Conservation (phyloP, 257 asterid species). For the Rubia yunnanensis region DNA sequence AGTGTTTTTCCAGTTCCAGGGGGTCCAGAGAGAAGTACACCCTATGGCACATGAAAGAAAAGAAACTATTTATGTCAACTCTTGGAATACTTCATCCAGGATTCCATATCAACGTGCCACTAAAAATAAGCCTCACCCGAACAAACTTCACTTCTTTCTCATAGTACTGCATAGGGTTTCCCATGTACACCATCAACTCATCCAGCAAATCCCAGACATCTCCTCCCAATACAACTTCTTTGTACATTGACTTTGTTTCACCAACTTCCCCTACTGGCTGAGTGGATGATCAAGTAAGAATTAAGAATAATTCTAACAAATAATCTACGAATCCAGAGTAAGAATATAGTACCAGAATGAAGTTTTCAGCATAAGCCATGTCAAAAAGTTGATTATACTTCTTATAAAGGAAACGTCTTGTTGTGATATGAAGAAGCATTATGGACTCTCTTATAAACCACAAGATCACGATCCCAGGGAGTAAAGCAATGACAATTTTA, state of each 20-base stretch:
- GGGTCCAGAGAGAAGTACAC: constrained; percentile 96
- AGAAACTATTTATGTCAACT: constrained; percentile 9
- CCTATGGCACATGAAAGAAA: constrained; percentile 40
- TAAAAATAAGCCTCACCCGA: constrained; percentile 47
- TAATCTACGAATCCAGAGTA: constrained; percentile 2
- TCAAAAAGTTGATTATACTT: constrained; percentile 80
- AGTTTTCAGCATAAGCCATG: constrained; percentile 91
- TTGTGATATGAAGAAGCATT: constrained; percentile 69
- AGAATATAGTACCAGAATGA: constrained; percentile 60
- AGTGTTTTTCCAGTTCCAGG: constrained; percentile 99
- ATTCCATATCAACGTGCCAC: constrained; percentile 13
- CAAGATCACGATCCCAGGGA: constrained; percentile 81
- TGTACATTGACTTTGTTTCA: constrained; percentile 81
- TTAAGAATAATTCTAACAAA: constrained; percentile 8
- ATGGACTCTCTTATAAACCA: constrained; percentile 87
- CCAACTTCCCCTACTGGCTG: constrained; percentile 93
- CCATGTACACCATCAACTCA: constrained; percentile 92
- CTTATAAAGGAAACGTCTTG: constrained; percentile 69
- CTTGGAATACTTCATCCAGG: constrained; percentile 10
- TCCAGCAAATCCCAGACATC: constrained; percentile 99
- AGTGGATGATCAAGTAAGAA: constrained; percentile 25
- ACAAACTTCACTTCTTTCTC: constrained; percentile 91
- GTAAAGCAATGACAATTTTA: constrained; percentile 63
- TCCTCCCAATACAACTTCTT: constrained; percentile 94
- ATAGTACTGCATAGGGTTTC: constrained; percentile 90